Base-by-base conservation (phyloP, 768 basidiomycete genomes). In the Suillus plorans region DNA sequence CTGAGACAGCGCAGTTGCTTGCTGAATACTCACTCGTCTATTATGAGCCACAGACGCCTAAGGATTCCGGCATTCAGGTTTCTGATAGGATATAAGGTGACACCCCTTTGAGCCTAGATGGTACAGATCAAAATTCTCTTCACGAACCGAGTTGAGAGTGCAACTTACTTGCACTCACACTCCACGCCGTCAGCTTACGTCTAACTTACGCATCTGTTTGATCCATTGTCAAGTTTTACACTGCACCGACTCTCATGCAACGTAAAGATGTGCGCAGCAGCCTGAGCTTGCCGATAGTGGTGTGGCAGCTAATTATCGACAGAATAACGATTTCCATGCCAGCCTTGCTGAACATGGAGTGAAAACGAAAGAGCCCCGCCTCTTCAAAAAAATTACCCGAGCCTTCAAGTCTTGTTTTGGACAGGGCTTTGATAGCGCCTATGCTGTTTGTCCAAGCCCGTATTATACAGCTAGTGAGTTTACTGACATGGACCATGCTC, bases 391-490 rank as follows among this genome's bases (percentile, higher is more conserved):
- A 65, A 60, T 66, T 13, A 62, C 60, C 31, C 56, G 58, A 59
- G 60, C 56, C 3, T 52, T 74, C 47, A 74, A 68, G 62, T 69
- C 71, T 47, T 74, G 71, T 58, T 67, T 71, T 47, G 66, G 69
- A 9, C 61, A 68, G 9, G 65, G 63, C 50, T 64, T 65, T 28
- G 64, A 74, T 18, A 14, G 55, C 31, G 39, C 50, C 7, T 63
- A 64, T 47, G 1, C 45, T 36, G 71, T 74, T 58, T 52, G 71
- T 64, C 22, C 25, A 39, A 22, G 39, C 31, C 9, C 20, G 14
- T n/a, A 58, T 10, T n/a, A 61, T 28, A 22, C 62, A 63, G 20
- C n/a, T 58, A 41, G 41, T 42, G 18, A 59, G 3, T 20, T 20
- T 25, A 6, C 58, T 59, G 16, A 59, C 58, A 58, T 41, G 1